Conservation (phyloP, 805 yeast genomes). For the Saccharomycopsis malanga region DNA sequence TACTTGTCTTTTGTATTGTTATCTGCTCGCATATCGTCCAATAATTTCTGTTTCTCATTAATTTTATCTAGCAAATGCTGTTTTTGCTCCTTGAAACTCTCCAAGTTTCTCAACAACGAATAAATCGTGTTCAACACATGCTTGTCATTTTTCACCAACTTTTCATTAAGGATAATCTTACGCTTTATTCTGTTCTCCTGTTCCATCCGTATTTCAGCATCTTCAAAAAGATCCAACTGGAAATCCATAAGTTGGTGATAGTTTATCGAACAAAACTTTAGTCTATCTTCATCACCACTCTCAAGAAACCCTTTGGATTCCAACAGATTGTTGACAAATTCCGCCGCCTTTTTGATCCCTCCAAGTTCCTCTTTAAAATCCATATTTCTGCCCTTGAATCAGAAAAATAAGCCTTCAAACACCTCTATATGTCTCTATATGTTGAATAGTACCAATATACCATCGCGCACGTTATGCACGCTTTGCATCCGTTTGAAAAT, state of each 20-base stretch:
- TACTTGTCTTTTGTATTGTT: neutral
- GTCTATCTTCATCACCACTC: neutral
- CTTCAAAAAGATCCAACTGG: neutral
- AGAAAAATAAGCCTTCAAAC: neutral
- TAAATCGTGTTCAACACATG: conserved; percentile 16
- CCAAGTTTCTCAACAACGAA: conserved; percentile 14
- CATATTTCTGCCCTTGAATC: conserved; percentile 8
- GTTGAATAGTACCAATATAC: too few relatives aligned
- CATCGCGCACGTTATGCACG: too few relatives aligned
- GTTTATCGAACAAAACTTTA: conserved; percentile 12
- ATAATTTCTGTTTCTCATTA: conserved; percentile 4
- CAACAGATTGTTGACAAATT: conserved; percentile 5
- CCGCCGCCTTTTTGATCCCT: conserved; percentile 16
- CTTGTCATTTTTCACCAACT: conserved; percentile 16
- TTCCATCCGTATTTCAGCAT: neutral
- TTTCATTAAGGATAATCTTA: conserved; percentile 8
- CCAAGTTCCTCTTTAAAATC: conserved; percentile 15
- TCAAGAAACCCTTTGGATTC: conserved; percentile 15
- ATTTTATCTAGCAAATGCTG: conserved; percentile 1
- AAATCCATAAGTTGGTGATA: conserved; percentile 8
- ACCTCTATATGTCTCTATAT: too few relatives aligned
- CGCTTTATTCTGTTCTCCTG: conserved; percentile 1
- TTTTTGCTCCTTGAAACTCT: conserved; percentile 8
- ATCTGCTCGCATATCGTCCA: conserved; percentile 2
- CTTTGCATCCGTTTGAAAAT: too few relatives aligned